Base-by-base conservation (phyloP, 768 basidiomycete species). In the Tricholoma saponaceum region DNA sequence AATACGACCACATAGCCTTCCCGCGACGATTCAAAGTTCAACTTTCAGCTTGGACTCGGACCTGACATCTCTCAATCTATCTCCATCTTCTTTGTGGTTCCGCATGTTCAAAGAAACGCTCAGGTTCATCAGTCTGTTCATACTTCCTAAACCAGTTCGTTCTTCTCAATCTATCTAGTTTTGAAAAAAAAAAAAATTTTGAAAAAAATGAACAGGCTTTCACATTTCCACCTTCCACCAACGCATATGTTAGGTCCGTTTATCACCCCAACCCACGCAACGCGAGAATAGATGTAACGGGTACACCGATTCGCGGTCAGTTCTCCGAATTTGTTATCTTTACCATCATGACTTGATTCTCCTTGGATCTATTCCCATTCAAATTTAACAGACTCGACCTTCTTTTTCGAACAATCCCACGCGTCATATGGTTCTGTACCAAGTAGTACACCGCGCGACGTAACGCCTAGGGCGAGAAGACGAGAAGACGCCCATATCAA, bases 111-210 rank as follows among this genome's bases (percentile, higher is more conserved):
- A 46, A 28, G 30, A 54, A 20, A 60, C 59, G 30, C 33, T 67
- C n/a, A 60, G 58, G 47, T 58, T 63, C 37, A 39, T 67, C 33
- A 56, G 52, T 25, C 58, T 67, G 44, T 59, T 63, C 18, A 53
- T 67, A 51, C 56, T 63, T 25, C 66, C 66, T 18, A 62, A 59
- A 52, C 66, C 66, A 32, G 66, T 67, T 50, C 18, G 53, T 44
- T 30, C 16, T 5, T 23, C 8, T 20, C 52, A 10, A n/a, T 44
- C 46, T 28, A 23, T 22, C 30, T 52, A 7, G 5, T 54, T 18
- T 50, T 20, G 37, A 26, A 39, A 16, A 16, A 26, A 43, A 33
- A 28, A 9, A 16, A 18, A 32, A 33, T 51, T 8, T 32, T 23
- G 18, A 28, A 26, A 3, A 32, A n/a, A 44, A 4, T 58, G 14